A percentile compares a stretch with the other conserved stretches of the same genome.
Evolutionary conservation across 352 stramenopile species (phyloP).

Genomic region (Phytophthora foliorum): DNA sequence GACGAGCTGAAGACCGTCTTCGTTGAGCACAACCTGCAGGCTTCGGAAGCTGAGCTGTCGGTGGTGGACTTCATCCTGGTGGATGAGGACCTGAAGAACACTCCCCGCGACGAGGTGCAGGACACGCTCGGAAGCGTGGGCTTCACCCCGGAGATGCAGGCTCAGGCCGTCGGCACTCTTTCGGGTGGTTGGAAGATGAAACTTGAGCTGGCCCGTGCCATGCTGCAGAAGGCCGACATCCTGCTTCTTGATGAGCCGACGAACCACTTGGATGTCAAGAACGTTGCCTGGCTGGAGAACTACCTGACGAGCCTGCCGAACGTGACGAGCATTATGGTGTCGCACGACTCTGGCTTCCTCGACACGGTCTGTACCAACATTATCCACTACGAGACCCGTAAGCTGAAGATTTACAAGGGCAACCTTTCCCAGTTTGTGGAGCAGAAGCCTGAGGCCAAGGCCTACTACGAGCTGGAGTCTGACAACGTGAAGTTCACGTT

Average conservation of each 20-base stretch:
- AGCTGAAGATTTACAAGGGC: conserved; percentile 92
- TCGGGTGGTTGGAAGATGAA: conserved; percentile 98
- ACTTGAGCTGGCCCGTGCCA: conserved; percentile 94
- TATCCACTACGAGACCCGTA: conserved; percentile 97
- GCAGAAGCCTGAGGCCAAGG: conserved; percentile 89
- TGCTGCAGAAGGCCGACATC: conserved; percentile 97
- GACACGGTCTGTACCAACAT: conserved; percentile 99
- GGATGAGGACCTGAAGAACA: conserved; percentile 93
- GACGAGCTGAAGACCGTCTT: conserved; percentile 97
- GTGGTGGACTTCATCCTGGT: conserved; percentile 88
- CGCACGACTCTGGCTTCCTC: conserved; percentile 97
- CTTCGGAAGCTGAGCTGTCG: conserved; percentile 84
- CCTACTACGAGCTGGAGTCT: conserved; percentile 90
- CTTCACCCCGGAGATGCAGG: conserved; percentile 96
- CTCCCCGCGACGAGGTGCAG: conserved; percentile 90
- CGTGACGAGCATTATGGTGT: conserved; percentile 95
- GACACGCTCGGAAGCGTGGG: conserved; percentile 93
- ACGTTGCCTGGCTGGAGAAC: conserved; percentile 94
- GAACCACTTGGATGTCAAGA: conserved; percentile 95
- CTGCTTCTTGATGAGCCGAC: conserved; percentile 97
- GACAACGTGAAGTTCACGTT: conserved; percentile 90
- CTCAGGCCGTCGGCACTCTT: conserved; percentile 91
- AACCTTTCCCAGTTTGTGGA: conserved; percentile 90
- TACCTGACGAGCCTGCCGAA: conserved; percentile 91
- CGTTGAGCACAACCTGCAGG: conserved; percentile 98